Percentiles rank a stretch among this genome's conserved stretches.
These are phyloP conservation scores for Zoysia japonica DNA, from an alignment of 176 grass and related monocot species.

Conservation along the genomic window DNA sequence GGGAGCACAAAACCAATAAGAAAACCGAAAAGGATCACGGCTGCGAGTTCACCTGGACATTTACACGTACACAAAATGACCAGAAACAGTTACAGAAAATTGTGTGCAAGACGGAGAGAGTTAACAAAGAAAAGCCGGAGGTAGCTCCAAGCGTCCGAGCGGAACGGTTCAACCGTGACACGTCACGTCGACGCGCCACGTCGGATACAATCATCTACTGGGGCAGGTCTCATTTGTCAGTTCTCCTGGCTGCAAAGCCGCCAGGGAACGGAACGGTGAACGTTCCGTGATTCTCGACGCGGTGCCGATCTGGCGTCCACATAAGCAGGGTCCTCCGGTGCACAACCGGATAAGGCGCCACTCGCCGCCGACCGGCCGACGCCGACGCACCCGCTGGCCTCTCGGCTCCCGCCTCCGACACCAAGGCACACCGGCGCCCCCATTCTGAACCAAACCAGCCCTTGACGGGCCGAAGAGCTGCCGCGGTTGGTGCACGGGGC, in stretches of 20 bases:
- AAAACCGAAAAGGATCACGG: background rate
- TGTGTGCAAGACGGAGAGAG: background rate
- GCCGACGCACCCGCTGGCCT: constrained; percentile 2
- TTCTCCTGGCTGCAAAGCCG: background rate
- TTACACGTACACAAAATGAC: background rate
- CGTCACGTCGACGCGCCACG: constrained; percentile 10
- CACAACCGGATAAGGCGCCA: background rate
- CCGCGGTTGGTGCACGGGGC: constrained; percentile 26
- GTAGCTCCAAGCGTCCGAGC: background rate
- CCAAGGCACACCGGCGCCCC: background rate
- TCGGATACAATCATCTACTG: background rate
- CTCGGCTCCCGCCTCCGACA: background rate
- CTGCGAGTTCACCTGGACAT: background rate
- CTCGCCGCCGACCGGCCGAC: background rate
- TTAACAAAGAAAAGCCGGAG: background rate
- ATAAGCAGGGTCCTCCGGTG: background rate
- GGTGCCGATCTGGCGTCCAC: constrained; percentile 25
- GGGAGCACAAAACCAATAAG: background rate
- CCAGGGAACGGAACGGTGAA: background rate
- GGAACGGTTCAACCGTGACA: background rate
- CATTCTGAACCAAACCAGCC: background rate
- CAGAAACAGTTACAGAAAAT: background rate
- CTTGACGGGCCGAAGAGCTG: constrained; percentile 2
- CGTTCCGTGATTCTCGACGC: background rate
- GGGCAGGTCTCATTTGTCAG: constrained; percentile 1